Base-by-base conservation (phyloP, 2,329 filamentous ascomycete genomes). In the Paraphoma chrysanthemicola region DNA sequence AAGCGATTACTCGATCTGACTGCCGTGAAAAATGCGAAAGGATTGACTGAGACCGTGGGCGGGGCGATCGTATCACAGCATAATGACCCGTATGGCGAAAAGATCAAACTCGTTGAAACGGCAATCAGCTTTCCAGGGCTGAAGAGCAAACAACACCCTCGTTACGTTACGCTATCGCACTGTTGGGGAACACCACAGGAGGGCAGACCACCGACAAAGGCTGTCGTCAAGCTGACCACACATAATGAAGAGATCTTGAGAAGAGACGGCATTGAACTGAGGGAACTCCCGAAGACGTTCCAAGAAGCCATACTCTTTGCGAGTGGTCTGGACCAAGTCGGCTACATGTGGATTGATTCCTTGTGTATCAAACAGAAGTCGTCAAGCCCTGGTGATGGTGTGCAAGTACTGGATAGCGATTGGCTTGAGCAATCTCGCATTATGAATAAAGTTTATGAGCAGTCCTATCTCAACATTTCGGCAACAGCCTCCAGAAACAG, bases 401-500 rank as follows among this genome's bases (percentile, higher is more conserved):
- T 16, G 4, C 8, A 50, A 33, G 23, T 29, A 29, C 53, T 56
- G 1, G 17, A 46, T 17, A 38, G 48, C 18, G 67, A 71, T 18
- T 68, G 67, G 66, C 23, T 63, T 2, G 43, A 60, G 7, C 56
- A 69, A 43, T 59, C 51, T 11, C 39, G 47, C 2, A 6, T 46
- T 2, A 70, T 69, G 64, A 58, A 56, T 5, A 43, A 51, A 6
- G 48, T 70, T 0, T 70, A 68, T 18, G 30, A 42, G 5, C 17
- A 62, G 12, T 45, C 66, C 1, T 71, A 51, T 18, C 59, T 70
- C 8, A 71, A 69, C 10, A 62, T 71, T 0, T 70, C 67, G 7
- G 66, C 69, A 1, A 69, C 69, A 4, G 56, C 60, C 14, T 52
- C 68, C 1, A 7, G 28, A 4, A 30, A 68, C n/a, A 50, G 59